Evolutionary conservation across 148 eudicot species (phyloP), one percentile per base, ranked within the genome.

Genomic region (Vaccinium darrowii): DNA sequence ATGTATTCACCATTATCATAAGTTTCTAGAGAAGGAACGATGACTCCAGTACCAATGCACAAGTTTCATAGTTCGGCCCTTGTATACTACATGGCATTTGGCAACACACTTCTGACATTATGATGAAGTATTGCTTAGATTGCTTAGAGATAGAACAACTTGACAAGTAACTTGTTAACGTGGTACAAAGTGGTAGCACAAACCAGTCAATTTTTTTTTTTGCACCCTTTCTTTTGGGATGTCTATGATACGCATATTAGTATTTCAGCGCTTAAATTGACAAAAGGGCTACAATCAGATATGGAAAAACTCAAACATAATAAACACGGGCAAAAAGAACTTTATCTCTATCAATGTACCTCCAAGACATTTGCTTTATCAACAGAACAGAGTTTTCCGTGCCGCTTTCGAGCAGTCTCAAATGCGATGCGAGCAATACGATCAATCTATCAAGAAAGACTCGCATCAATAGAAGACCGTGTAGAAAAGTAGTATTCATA

Each of bases 361-460:
- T 97, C 99, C 86, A 97, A 89, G 71, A 97, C 99, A 88, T 97
- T 97, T 83, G 99, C 99, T 91, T 97, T 97, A 86, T 97, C 99
- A 88, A 97, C 99, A 76, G 98, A 97, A 89, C 99, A 97, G 77
- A 97, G 98, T 90, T 94, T 95, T 79, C 98, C 92, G 77, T 88
- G 91, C 79, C 98, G 94, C 89, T 95, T 95, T 80, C 94, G 90
- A 84, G 99, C 99, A 84, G 93, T 93, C 90, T 97, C 98, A 86
- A 97, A 95, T 83, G 98, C 99, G 84, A 97, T 90, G 50, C 92
- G 99, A 90, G 98, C 99, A 88, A 97, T 94, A 74, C 99, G 98
- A 76, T 95, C 99, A 88, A 97, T 92, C 99, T 97, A 87, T 39
- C 49, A 88, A 76, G 49, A 72, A 78, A 47, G 18, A 7, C 19